Evolutionary conservation across 805 yeast species (phyloP).

Genomic region (Lachancea lanzarotensis): DNA sequence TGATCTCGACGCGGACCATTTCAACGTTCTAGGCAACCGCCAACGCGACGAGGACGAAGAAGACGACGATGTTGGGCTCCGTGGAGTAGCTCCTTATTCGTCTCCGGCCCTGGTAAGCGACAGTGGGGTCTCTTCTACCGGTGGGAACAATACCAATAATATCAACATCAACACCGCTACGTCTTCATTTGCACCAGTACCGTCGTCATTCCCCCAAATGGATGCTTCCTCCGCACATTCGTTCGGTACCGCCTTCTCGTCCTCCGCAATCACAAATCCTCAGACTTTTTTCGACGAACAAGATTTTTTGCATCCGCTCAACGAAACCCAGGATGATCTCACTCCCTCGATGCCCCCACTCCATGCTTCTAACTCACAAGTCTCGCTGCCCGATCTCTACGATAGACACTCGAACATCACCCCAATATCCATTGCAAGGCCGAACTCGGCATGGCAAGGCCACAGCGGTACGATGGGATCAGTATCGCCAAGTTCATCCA

Average conservation of each 20-base stretch:
- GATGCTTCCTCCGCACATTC: background rate
- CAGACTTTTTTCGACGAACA: constrained; percentile 8
- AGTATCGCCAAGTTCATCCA: constrained; percentile 4
- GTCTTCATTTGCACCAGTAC: background rate
- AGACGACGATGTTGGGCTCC: constrained; percentile 5
- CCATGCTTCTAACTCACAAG: constrained; percentile 11
- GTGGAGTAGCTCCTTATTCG: constrained; percentile 4
- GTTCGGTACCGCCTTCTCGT: background rate
- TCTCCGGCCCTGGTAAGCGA: constrained; percentile 13
- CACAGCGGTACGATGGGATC: constrained; percentile 5
- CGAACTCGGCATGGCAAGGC: constrained; percentile 6
- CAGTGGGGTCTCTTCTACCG: constrained; percentile 8
- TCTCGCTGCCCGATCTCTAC: constrained; percentile 9
- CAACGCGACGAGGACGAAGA: constrained; percentile 9
- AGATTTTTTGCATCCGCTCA: constrained; percentile 6
- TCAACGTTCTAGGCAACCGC: constrained; percentile 10
- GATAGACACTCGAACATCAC: constrained; percentile 1
- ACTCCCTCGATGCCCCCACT: constrained; percentile 6
- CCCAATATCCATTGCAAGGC: constrained; percentile 10
- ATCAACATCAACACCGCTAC: too few species aligned
- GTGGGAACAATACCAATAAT: background rate
- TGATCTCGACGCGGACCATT: constrained; percentile 3
- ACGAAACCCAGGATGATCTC: background rate
- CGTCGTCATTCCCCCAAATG: background rate
- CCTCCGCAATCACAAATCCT: background rate